phyloP scores from a whole-genome alignment of 805 yeast species.

The Clavispora vitiphila region DNA sequence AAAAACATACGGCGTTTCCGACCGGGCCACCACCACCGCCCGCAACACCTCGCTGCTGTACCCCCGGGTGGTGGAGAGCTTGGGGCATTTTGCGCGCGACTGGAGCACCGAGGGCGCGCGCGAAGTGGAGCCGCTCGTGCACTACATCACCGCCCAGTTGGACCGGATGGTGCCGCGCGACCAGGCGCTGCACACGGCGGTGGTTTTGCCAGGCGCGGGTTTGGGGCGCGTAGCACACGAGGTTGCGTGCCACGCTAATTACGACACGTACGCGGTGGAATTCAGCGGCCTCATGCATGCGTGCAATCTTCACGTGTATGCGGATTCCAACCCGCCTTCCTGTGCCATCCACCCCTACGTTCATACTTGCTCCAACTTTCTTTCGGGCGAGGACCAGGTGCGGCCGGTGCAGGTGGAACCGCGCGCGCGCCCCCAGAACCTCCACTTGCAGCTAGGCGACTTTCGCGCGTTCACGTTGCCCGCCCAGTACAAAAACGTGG shows the following conservation, averaged over 20 bases:
- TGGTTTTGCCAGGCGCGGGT: constrained; percentile 86
- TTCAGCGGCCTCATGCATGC: constrained; percentile 71
- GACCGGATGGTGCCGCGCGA: constrained; percentile 21
- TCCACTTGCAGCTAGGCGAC: constrained; percentile 53
- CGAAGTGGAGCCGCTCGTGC: constrained; percentile 51
- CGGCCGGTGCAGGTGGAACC: constrained; percentile 32
- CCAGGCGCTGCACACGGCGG: constrained; percentile 36
- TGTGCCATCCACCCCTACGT: constrained; percentile 22
- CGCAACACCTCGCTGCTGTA: constrained; percentile 17
- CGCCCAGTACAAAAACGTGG: constrained; percentile 38
- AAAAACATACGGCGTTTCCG: background rate
- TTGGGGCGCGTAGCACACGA: constrained; percentile 74
- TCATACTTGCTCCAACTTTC: constrained; percentile 68
- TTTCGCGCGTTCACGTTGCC: constrained; percentile 49
- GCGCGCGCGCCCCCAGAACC: constrained; percentile 39
- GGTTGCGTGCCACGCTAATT: constrained; percentile 39
- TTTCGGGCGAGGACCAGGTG: constrained; percentile 43
- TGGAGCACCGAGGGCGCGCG: constrained; percentile 52
- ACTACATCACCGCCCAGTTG: constrained; percentile 46
- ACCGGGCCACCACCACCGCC: constrained; percentile 29
- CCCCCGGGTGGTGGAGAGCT: constrained; percentile 55
- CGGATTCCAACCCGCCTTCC: constrained; percentile 3
- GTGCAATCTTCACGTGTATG: constrained; percentile 56
- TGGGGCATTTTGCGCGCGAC: constrained; percentile 77
- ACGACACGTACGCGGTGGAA: constrained; percentile 68